Percentiles rank a stretch among this genome's conserved stretches.
Conservation (phyloP, 2,329 filamentous ascomycete genomes). For the Coniochaeta sp. region DNA sequence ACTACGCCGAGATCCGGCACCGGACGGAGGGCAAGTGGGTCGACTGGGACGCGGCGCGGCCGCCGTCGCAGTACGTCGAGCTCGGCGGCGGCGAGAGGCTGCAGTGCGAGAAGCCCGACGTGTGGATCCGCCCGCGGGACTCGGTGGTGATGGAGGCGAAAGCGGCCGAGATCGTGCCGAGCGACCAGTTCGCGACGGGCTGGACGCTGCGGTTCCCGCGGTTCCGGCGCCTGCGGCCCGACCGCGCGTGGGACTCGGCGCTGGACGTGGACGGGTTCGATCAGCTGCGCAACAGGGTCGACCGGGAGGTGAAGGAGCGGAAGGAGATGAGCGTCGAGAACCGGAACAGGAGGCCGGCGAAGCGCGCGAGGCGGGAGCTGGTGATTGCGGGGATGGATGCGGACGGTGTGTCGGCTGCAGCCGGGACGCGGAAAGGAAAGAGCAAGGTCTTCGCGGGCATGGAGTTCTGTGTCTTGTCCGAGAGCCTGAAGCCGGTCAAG, state of each 20-base stretch:
- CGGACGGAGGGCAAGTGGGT: slow-evolving; percentile 88
- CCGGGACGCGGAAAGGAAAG: slow-evolving; percentile 32
- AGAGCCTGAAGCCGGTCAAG: slow-evolving; percentile 61
- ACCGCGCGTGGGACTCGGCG: slow-evolving; percentile 77
- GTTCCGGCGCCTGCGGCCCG: slow-evolving; percentile 73
- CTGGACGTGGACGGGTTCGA: slow-evolving; percentile 73
- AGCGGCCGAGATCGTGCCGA: slow-evolving; percentile 68
- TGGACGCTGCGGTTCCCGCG: slow-evolving; percentile 85
- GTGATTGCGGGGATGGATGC: slow-evolving; percentile 65
- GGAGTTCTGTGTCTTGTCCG: slow-evolving; percentile 78
- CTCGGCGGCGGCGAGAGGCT: slow-evolving; percentile 66
- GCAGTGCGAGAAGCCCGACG: slow-evolving; percentile 74
- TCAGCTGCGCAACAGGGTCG: slow-evolving; percentile 59
- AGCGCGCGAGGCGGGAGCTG: slow-evolving; percentile 61
- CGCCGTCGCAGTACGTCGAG: slow-evolving; percentile 72
- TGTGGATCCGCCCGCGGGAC: slow-evolving; percentile 87
- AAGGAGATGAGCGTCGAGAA: slow-evolving; percentile 70
- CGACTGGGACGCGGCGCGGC: slow-evolving; percentile 71
- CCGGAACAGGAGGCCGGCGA: slow-evolving; percentile 44
- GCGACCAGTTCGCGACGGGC: slow-evolving; percentile 69
- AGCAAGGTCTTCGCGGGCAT: slow-evolving; percentile 67
- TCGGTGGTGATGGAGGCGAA: slow-evolving; percentile 86
- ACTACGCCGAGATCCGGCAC: slow-evolving; percentile 78
- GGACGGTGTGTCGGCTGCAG: slow-evolving; percentile 39
- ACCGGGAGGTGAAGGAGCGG: slow-evolving; percentile 66